Evolutionary conservation across 164 flowering plant genomes (phyloP).

Genomic region (Akebia trifoliata): DNA sequence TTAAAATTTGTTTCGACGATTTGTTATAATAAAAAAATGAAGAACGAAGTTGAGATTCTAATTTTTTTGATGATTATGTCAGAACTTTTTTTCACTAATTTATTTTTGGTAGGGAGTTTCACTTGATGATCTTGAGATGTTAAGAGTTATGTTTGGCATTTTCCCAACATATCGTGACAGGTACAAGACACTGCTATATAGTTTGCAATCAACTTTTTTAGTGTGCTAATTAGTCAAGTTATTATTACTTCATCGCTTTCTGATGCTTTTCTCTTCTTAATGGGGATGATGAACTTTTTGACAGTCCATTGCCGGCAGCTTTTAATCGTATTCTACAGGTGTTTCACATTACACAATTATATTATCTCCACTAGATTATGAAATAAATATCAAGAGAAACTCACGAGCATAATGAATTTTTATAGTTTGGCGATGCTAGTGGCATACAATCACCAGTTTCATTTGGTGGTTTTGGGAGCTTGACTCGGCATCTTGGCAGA

Average conservation of each 20-base stretch:
- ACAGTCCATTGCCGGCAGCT: slow-evolving; percentile 89
- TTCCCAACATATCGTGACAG: slow-evolving; percentile 92
- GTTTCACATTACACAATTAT: slow-evolving; percentile 13
- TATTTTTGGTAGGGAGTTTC: slow-evolving; percentile 50
- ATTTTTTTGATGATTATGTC: too few relatives aligned
- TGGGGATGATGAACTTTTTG: slow-evolving; percentile 19
- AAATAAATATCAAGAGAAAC: slow-evolving; percentile 7
- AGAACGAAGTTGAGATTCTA: too few relatives aligned
- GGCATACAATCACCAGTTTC: slow-evolving; percentile 98
- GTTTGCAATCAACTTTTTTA: too few relatives aligned
- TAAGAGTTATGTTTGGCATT: slow-evolving; percentile 80
- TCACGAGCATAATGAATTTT: slow-evolving; percentile 15
- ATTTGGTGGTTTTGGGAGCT: slow-evolving; percentile 97
- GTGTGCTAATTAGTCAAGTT: neutral
- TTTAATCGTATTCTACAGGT: slow-evolving; percentile 90
- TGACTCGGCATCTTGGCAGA: slow-evolving; percentile 90
- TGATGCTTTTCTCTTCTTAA: slow-evolving; percentile 20
- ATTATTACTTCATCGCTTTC: slow-evolving; percentile 11
- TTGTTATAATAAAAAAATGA: too few relatives aligned
- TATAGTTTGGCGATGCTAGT: slow-evolving; percentile 98
- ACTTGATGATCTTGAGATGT: slow-evolving; percentile 64
- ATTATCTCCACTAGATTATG: slow-evolving; percentile 14
- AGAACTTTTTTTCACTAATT: neutral
- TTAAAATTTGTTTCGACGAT: too few relatives aligned
- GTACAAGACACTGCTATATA: slow-evolving; percentile 22